Evolutionary conservation across 2,329 filamentous ascomycete genomes (phyloP), one percentile per base, ranked within the genome.

Genomic region (Diplodia seriata): DNA sequence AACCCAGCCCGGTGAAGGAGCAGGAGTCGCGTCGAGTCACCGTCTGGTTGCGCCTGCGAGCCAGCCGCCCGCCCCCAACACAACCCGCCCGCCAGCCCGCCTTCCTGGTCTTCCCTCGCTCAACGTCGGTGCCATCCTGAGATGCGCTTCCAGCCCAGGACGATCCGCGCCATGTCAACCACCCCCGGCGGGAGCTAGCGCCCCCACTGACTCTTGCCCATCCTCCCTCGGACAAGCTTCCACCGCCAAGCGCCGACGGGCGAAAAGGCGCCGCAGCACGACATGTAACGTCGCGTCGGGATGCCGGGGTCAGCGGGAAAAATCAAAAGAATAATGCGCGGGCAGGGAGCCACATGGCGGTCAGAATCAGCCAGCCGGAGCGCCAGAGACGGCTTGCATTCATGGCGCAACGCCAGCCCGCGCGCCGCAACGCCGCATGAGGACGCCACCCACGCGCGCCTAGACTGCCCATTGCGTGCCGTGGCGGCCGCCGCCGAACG

Each of bases 221-320:
- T 6, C n/a, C 20, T 18, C 55, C 55, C 33, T 38, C 59, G 40
- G 43, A 51, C 59, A 63, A 63, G 59, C 59, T 63, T 53, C 59
- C 59, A 53, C 31, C 59, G 59, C 59, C 59, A 63, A 63, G 59
- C n/a, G 47, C 59, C 43, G 59, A 51, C 8, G n/a, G 57, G 57
- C 57, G 40, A 49, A 62, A 40, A 51, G 59, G 59, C 59, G 59
- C 57, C 57, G 57, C 57, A 18, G 38, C 57, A 43, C 18, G 23
- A 12, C 59, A 63, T 63, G 59, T 63, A 63, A 63, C 59, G 59
- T 63, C 47, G 59, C 43, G 15, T 50, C 38, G 4, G 55, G 20
- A 14, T 47, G 26, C 59, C 26, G 40, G 57, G 43, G 59, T 51
- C 40, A 49, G 40, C 40, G 57, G 29, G 33, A 26, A 61, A 33